Evolutionary conservation across 2,329 filamentous ascomycete species (phyloP).

Genomic region (Rachicladosporium sp.): DNA sequence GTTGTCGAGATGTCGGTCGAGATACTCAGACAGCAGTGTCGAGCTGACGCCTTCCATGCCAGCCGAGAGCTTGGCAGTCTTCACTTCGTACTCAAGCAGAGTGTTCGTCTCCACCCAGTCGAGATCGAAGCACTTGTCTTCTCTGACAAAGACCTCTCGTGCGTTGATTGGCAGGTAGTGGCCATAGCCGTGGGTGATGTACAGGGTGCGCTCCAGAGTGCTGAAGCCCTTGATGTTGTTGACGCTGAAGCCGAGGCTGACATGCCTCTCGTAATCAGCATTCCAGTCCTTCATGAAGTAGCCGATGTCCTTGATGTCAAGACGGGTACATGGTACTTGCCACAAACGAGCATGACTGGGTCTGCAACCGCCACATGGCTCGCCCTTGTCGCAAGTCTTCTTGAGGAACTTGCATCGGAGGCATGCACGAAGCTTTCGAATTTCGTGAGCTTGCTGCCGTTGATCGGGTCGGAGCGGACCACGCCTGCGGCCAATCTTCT

Average conservation of each 20-base stretch:
- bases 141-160: constrained; percentile 81
- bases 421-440: constrained; percentile 86
- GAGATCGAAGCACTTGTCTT: constrained; percentile 83
- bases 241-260: constrained; percentile 75
- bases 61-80: constrained; percentile 78
- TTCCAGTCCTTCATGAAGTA: constrained; percentile 99
- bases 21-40: constrained; percentile 73
- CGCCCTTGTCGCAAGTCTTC: constrained; percentile 97
- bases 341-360: constrained; percentile 89
- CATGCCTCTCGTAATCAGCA: constrained; percentile 86
- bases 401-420: constrained; percentile 96
- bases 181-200: constrained; percentile 93
- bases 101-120: constrained; percentile 86
- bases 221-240: constrained; percentile 87
- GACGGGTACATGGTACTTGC: constrained; percentile 95
- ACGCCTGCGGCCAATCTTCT: constrained; percentile 82
- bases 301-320: constrained; percentile 95
- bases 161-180: constrained; percentile 87
- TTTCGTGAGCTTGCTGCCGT: constrained; percentile 91
- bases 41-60: constrained; percentile 78
- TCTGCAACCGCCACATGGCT: constrained; percentile 89
- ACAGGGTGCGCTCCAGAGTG: constrained; percentile 53
- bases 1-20: constrained; percentile 87
- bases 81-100: constrained; percentile 70
- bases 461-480: constrained; percentile 87